Conservation (phyloP, 331 rosid species). For the Phaseolus coccineus region DNA sequence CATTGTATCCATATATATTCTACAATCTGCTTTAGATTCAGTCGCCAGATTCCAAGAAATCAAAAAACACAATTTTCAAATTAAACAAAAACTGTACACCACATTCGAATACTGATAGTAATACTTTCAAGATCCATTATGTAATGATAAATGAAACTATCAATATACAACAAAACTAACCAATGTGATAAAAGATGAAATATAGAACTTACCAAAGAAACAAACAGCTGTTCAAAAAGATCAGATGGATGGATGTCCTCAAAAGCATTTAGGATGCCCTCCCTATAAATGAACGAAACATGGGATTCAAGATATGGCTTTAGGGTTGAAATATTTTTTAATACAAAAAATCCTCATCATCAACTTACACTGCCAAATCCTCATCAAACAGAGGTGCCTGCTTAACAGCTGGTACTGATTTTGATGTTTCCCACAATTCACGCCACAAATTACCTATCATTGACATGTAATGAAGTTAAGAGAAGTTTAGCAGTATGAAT, state of each 20-base stretch:
- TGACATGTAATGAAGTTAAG: slow-evolving; percentile 46
- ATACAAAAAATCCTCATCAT: not conserved
- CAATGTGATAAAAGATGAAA: slow-evolving; percentile 19
- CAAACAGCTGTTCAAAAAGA: slow-evolving; percentile 85
- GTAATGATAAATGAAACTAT: slow-evolving; percentile 9
- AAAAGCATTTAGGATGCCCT: slow-evolving; percentile 79
- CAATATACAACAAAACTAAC: not conserved
- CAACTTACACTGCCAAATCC: slow-evolving; percentile 94
- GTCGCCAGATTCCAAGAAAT: slow-evolving; percentile 1
- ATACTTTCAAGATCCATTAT: slow-evolving; percentile 16
- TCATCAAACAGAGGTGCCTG: slow-evolving; percentile 97
- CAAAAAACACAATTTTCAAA: not conserved
- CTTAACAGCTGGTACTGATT: slow-evolving; percentile 93
- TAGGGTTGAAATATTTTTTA: slow-evolving; percentile 16
- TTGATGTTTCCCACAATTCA: slow-evolving; percentile 92
- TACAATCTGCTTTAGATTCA: slow-evolving; percentile 29
- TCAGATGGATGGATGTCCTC: slow-evolving; percentile 86
- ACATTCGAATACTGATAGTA: slow-evolving; percentile 5
- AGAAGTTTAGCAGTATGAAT: slow-evolving; percentile 30
- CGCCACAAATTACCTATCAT: slow-evolving; percentile 93
- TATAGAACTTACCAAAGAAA: slow-evolving; percentile 78
- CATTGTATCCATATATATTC: not conserved
- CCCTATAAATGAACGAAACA: slow-evolving; percentile 64
- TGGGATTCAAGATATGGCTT: slow-evolving; percentile 31
- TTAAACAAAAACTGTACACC: not conserved